Conservation (phyloP, 75 land plant species). For the Larix kaempferi region DNA sequence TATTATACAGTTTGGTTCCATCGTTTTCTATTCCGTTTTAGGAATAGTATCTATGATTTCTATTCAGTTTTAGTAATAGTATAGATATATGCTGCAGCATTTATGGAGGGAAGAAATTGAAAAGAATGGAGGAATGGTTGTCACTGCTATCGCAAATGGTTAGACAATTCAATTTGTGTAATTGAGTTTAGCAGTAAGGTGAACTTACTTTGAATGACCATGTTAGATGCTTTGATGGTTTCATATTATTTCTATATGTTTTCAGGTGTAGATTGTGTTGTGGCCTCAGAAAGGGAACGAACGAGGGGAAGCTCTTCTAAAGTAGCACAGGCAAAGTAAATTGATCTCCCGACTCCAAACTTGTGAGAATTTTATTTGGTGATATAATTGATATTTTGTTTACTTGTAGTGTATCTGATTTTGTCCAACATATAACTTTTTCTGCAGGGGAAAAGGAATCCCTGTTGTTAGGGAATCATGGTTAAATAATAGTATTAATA, state of each 20-base stretch:
- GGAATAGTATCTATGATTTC: not conserved
- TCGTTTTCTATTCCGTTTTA: not conserved
- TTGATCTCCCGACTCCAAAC: not conserved
- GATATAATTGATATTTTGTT: not conserved
- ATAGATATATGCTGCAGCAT: slow-evolving; percentile 21
- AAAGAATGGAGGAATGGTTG: slow-evolving; percentile 69
- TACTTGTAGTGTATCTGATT: not conserved
- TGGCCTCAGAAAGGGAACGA: slow-evolving; percentile 51
- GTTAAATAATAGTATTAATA: slow-evolving; percentile 62
- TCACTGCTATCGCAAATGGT: slow-evolving; percentile 44
- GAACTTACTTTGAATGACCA: not conserved
- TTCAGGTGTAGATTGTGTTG: slow-evolving; percentile 62
- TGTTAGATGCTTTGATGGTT: not conserved
- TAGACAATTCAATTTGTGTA: not conserved
- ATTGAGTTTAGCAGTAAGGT: not conserved
- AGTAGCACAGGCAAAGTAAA: slow-evolving; percentile 62
- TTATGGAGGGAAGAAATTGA: slow-evolving; percentile 58
- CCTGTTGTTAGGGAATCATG: slow-evolving; percentile 68
- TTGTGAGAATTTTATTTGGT: not conserved
- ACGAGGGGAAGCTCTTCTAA: slow-evolving; percentile 56
- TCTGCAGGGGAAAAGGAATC: slow-evolving; percentile 42
- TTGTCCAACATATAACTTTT: not conserved
- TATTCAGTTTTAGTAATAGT: not conserved
- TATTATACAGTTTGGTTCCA: not conserved
- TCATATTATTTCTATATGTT: not conserved